Conservation (phyloP, 108 stramenopile genomes). For the Fragilariopsis cylindrus region DNA sequence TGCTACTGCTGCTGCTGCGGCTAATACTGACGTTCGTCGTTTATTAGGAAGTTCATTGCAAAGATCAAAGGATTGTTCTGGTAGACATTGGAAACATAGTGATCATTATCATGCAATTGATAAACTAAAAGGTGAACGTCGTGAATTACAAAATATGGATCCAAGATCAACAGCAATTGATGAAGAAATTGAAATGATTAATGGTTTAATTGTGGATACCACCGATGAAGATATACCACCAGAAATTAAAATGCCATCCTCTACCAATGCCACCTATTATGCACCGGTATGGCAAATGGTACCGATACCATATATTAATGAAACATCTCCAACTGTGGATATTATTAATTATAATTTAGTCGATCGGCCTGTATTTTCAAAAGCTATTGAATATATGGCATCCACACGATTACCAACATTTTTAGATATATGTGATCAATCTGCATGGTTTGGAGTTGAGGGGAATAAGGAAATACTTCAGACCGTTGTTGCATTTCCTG, state of each 20-base stretch:
- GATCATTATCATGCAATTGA: no score
- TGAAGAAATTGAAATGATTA: neutral
- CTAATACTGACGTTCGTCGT: no score
- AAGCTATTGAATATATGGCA: constrained; percentile 6
- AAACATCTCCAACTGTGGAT: neutral
- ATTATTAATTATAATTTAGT: constrained; percentile 19
- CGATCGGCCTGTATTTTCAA: neutral
- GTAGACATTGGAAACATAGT: no score
- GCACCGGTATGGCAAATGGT: constrained; percentile 5
- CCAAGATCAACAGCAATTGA: no score
- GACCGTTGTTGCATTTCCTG: constrained; percentile 1
- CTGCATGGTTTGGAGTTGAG: constrained; percentile 14
- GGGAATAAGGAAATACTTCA: constrained; percentile 4
- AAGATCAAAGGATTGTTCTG: no score
- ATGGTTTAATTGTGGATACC: neutral
- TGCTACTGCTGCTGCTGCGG: no score
- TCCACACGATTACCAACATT: constrained; percentile 2
- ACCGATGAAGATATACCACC: neutral
- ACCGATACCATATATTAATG: neutral
- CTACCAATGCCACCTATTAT: neutral
- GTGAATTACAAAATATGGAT: no score
- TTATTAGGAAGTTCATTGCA: no score
- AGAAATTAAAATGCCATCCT: neutral
- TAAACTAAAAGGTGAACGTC: no score
- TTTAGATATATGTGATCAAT: constrained; percentile 17